Conservation (phyloP, 345 rosid species). For the Arabidopsis suecica region DNA sequence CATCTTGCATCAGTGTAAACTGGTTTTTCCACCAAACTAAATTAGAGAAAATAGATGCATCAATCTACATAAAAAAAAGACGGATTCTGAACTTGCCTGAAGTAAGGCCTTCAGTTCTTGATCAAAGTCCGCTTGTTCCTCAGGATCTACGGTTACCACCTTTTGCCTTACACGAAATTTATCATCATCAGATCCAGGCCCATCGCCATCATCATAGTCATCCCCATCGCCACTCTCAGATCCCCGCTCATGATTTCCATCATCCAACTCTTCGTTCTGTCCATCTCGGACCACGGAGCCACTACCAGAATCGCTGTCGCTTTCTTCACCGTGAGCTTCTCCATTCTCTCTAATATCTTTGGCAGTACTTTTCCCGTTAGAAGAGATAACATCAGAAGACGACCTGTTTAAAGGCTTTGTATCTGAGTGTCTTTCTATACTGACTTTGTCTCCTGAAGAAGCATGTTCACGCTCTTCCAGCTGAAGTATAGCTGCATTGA, state of each 20-base stretch:
- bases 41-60: conserved; percentile 9
- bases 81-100: conserved; percentile 64
- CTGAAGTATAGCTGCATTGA: conserved; percentile 73
- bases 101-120: conserved; percentile 89
- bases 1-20: not conserved
- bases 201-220: conserved; percentile 69
- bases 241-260: conserved; percentile 74
- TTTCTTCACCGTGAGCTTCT: conserved; percentile 68
- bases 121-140: conserved; percentile 80
- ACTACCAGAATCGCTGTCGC: conserved; percentile 87
- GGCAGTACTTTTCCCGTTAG: conserved; percentile 53
- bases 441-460: conserved; percentile 62
- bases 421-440: conserved; percentile 66
- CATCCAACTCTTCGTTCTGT: conserved; percentile 81
- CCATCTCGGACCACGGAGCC: conserved; percentile 70
- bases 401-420: conserved; percentile 56
- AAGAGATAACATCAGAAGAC: conserved; percentile 51
- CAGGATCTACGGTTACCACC: conserved; percentile 76
- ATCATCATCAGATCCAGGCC: conserved; percentile 85
- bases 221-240: conserved; percentile 73
- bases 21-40: not conserved
- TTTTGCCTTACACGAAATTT: conserved; percentile 89
- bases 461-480: conserved; percentile 79
- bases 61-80: not conserved
- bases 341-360: conserved; percentile 77